Percentiles rank a stretch among this genome's conserved stretches.
phyloP scores from a whole-genome alignment of 1,284 basidiomycete species.

The Microbotryum scabiosae region DNA sequence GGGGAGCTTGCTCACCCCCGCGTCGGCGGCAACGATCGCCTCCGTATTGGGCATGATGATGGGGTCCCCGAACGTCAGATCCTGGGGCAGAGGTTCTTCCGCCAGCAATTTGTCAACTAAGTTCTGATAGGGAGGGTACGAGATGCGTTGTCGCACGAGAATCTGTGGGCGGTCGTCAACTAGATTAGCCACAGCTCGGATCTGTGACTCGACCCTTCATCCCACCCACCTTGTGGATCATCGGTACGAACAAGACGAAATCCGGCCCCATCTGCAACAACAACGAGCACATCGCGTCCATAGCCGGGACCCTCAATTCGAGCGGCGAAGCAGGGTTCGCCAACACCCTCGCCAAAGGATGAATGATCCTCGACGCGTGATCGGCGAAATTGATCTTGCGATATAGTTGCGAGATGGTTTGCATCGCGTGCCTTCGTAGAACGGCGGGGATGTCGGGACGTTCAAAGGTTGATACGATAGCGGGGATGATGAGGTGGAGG shows the following conservation, averaged over 20 bases:
- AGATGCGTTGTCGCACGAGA: constrained; percentile 65
- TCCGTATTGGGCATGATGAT: constrained; percentile 37
- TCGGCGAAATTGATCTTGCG: constrained; percentile 97
- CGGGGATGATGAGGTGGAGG: constrained; percentile 89
- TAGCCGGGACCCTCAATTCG: constrained; percentile 75
- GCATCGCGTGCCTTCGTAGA: constrained; percentile 79
- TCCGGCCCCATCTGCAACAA: constrained; percentile 90
- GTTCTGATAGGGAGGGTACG: constrained; percentile 79
- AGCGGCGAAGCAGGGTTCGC: constrained; percentile 51
- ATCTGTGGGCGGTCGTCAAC: constrained; percentile 47
- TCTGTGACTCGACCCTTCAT: no score
- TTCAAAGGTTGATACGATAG: constrained; percentile 88
- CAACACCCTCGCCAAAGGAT: constrained; percentile 84
- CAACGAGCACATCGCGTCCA: constrained; percentile 89
- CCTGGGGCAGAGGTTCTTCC: constrained; percentile 76
- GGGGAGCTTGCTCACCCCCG: constrained; percentile 79
- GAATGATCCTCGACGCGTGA: constrained; percentile 93
- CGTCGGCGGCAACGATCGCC: constrained; percentile 42
- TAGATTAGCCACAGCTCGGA: neutral
- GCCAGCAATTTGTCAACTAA: constrained; percentile 82
- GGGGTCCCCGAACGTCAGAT: constrained; percentile 45
- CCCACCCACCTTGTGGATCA: constrained; percentile 73
- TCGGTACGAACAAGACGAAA: constrained; percentile 94
- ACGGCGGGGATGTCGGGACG: constrained; percentile 63
- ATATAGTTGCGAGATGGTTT: constrained; percentile 84